Evolutionary conservation across 176 grass and related monocot species (phyloP), one percentile per base, ranked within the genome.

Genomic region (Avena eriantha): DNA sequence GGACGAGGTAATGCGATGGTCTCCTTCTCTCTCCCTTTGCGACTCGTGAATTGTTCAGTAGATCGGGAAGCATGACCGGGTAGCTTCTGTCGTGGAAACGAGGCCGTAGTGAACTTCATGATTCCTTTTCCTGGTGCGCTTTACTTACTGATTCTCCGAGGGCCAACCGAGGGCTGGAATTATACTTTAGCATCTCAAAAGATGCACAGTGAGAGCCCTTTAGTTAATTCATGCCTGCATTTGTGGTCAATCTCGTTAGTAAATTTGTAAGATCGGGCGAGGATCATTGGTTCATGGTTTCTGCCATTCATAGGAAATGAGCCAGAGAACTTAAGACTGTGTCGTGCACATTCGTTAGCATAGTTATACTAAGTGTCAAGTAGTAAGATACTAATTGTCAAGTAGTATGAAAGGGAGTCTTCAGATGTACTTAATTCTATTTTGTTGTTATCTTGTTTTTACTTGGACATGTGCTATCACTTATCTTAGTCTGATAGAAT

Each of bases 1-100:
- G 45, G 89, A 91, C 45, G 92, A 94, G 92, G 92, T 94, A 50
- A 84, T 9, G 31, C 11, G 1, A 18, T 77, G 68, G 11, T 69
- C 9, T 77, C 39, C 39, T 41, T 41, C n/a, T 64, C 54, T 60
- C 4, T 74, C 8, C 14, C 26, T n/a, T 35, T 79, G 3, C 70
- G 39, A 24, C 7, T 23, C 10, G 0, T 65, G 8, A 18, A 54
- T 76, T 60, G 26, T 89, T 65, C 45, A 75, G 2, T 74, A 15
- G 7, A 49, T 11, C 0, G 36, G 21, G 34, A 57, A 87, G 16
- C 86, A 74, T 46, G 5, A 47, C 13, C 53, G 66, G 33, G 18
- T 41, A 54, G 17, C 23, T 23, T 53, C 19, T 80, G 4, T 45
- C 21, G 10, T 86, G 43, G 79, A 39, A 59, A 79, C 48, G 55